Base-by-base conservation (phyloP, 306 rosid genomes). In the Sicyos edulis region DNA sequence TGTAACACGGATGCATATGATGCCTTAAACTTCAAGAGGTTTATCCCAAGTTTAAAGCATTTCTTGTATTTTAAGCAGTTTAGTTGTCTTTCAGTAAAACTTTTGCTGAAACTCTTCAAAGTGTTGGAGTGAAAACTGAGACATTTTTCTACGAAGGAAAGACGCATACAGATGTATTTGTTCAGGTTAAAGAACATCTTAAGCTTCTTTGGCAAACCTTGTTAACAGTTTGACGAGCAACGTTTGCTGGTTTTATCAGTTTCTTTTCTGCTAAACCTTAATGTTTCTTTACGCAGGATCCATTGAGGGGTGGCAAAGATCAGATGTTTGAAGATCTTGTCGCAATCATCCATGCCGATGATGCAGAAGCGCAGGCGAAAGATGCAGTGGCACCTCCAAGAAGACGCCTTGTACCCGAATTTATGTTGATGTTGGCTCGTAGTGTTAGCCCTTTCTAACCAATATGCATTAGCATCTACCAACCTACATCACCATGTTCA, bases 81-180 rank as follows among this genome's bases (percentile, higher is more conserved):
- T 29, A 7, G 17, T 67, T 67, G 56, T 16, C 10, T 6, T 67
- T 55, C 72, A 93, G 98, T 76, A 83, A 54, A 76, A 80, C 80
- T 72, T 93, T 90, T 80, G 86, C 97, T 21, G 97, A 93, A 73
- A 77, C 96, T 78, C 97, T 93, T 75, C 78, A 73, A 63, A 80
- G 75, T 53, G 76, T 83, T 75, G 97, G 98, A 86, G 96, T 78
- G 54, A 83, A 75, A 81, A 88, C 98, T 47, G 84, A 88, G 57
- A 10, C 92, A 59, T 69, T 90, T 85, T 77, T 93, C 57, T 93
- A 90, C 57, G 95, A 86, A 70, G 96, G 88, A 61, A 93, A 88
- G 83, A 90, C 96, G n/a, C 98, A 93, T 75, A 93, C 98, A 17
- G 98, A 93, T 77, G 77, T 93, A 82, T 93, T 93, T 83, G 89